Conservation (phyloP, 2,329 filamentous ascomycete species). For the Zalaria sp. region DNA sequence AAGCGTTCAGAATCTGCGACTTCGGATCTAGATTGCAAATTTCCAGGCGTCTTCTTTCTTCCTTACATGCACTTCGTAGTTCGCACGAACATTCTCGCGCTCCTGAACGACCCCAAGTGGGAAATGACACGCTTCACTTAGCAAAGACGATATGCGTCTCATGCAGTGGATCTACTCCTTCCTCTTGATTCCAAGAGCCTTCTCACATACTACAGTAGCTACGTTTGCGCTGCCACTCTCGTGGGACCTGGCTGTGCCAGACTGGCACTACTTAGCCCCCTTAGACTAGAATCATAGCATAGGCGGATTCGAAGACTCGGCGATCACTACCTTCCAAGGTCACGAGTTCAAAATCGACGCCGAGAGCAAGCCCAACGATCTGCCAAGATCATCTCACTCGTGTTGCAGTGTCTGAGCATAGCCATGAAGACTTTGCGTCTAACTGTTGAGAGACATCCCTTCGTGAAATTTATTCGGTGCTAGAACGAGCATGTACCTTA, state of each 20-base stretch:
- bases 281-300: too few relatives aligned
- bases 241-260: too few relatives aligned
- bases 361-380: constrained; percentile 64
- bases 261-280: too few relatives aligned
- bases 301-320: constrained; percentile 91
- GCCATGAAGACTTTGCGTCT: constrained; percentile 81
- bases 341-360: constrained; percentile 77
- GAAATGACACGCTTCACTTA: too few relatives aligned
- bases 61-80: too few relatives aligned
- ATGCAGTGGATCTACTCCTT: too few relatives aligned
- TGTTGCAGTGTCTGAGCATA: constrained; percentile 74
- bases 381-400: constrained; percentile 86
- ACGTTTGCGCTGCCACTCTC: too few relatives aligned
- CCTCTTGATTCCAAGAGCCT: too few relatives aligned
- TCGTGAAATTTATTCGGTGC: constrained; percentile 1
- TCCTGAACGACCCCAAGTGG: background rate
- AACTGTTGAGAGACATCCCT: constrained; percentile 59
- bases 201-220: too few relatives aligned
- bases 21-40: background rate
- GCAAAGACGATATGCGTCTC: too few relatives aligned
- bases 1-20: background rate
- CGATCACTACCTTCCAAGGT: constrained; percentile 52
- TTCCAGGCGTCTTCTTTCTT: background rate
- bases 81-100: too few relatives aligned
- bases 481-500: background rate